Evolutionary conservation across 805 yeast genomes (phyloP), one percentile per base, ranked within the genome.

Genomic region (Teunomyces pallodes): DNA sequence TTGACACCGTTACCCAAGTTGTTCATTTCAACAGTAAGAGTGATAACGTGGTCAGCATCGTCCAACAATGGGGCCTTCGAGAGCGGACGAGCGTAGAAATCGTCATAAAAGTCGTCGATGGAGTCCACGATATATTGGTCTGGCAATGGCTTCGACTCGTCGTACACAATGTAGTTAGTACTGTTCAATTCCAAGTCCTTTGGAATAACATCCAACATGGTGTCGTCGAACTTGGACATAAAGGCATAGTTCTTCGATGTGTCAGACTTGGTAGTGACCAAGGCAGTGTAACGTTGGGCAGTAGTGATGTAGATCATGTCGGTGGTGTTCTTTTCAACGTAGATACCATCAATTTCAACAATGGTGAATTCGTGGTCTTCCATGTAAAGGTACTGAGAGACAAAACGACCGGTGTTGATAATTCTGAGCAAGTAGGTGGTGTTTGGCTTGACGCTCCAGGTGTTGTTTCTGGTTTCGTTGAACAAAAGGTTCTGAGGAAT

Each of bases 321-420:
- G 7, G 96, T 85, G 48, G 75, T 80, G 59, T 82, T 81, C 42
- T 84, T 84, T 66, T 90, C 87, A 14, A 88, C 91, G 59, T 86
- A 80, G 42, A 91, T 74, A 65, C 99, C 99, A 66, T 94, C 99
- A 42, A 90, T 86, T 62, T 91, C 98, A 53, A 94, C 86, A 45
- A 94, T 85, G 10, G 89, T 83, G 69, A 94, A 78, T 30, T 78
- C 80, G 69, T 92, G 97, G 67, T 84, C 96, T 70, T 92, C 96
- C 64, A 94, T 81, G 75, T 83, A 87, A 60, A 94, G 67, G 69
- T 86, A 89, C 69, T 90, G 96, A 6, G 97, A 90, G 7, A 87
- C 87, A 65, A 94, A 91, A 32, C 96, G 92, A 64, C 97, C 98
- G 55, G 82, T 77, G 70, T 92, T 94, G 60, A 87, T 78, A 48